Evolutionary conservation across 2,329 filamentous ascomycete genomes (phyloP), one percentile per base, ranked within the genome.

Genomic region (Aspergillus uvarum): DNA sequence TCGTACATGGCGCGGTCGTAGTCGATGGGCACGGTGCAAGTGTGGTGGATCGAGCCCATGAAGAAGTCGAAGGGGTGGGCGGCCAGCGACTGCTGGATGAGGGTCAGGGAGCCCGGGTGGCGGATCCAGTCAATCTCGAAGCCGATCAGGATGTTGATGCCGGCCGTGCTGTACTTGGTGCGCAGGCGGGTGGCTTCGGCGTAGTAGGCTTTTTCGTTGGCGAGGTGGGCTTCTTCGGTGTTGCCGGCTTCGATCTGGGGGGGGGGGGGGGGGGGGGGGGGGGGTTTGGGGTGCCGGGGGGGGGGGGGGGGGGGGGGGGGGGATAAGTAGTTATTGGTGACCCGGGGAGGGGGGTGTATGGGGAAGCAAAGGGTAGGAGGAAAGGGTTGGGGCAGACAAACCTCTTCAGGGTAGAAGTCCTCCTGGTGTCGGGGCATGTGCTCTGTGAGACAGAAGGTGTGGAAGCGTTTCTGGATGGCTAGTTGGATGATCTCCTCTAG

Each of bases 91-190:
- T 75, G 67, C 35, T 79, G 71, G 60, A 96, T 87, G 51, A 89
- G 78, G 0, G 75, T 76, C 67, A 87, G 86, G 3, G 84, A 85
- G 3, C 81, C 82, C 0, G 88, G 83, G 5, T 35, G 8, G 6
- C 93, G 88, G 74, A 97, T 95, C 87, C 91, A 99, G 74, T 99
- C 95, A 56, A 87, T 86, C 76, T 99, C 95, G 74, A 98, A 96
- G 50, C 91, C 95, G 72, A 99, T 87, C 48, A 96, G 83, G 65
- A 99, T 82, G 58, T 88, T 82, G 68, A 99, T 92, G 64, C 88
- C 81, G 7, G 26, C 26, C 8, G 79, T 71, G 5, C 85, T 82
- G 77, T 97, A 97, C 65, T 83, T 84, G 3, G 78, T 74, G 58
- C 89, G 89, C 31, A 99, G 81, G 35, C 89, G 87, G 55, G 82